A percentile compares a stretch with the other conserved stretches of the same genome.
Evolutionary conservation across 176 grass and related monocot species (phyloP).

Genomic region (Musa beccarii): DNA sequence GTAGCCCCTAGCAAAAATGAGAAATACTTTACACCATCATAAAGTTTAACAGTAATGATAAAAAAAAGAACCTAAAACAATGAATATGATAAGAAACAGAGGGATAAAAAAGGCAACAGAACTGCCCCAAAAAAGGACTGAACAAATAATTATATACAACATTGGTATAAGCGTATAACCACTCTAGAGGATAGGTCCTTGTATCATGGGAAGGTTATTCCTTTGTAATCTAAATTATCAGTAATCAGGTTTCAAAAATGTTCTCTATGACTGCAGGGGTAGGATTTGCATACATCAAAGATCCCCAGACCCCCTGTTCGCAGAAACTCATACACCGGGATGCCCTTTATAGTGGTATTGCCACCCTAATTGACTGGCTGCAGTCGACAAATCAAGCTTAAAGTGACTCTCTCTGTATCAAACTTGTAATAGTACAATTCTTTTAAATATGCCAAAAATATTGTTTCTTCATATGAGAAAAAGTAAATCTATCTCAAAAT

Average conservation of each 20-base stretch:
- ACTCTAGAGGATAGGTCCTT: too few species aligned
- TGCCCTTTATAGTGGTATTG: not conserved
- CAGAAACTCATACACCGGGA: too few species aligned
- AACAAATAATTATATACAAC: too few species aligned
- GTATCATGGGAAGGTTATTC: too few species aligned
- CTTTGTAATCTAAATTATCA: too few species aligned
- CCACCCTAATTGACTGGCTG: not conserved
- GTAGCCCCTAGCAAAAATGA: conserved; percentile 56
- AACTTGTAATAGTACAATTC: not conserved
- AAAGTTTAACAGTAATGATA: not conserved
- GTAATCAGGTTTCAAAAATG: too few species aligned
- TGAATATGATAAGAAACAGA: too few species aligned
- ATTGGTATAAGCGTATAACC: too few species aligned
- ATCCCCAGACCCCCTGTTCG: too few species aligned
- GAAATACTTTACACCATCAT: not conserved
- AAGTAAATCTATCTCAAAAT: not conserved
- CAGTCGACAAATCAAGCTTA: not conserved
- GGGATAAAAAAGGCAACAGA: not conserved
- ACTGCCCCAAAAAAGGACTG: not conserved
- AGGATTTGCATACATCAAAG: too few species aligned
- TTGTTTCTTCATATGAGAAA: not conserved
- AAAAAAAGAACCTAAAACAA: conserved; percentile 2
- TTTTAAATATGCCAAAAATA: not conserved
- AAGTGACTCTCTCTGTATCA: not conserved
- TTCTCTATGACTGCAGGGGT: too few species aligned